Evolutionary conservation across 2,329 filamentous ascomycete species (phyloP), one percentile per base, ranked within the genome.

Genomic region (Monilinia fructicola): DNA sequence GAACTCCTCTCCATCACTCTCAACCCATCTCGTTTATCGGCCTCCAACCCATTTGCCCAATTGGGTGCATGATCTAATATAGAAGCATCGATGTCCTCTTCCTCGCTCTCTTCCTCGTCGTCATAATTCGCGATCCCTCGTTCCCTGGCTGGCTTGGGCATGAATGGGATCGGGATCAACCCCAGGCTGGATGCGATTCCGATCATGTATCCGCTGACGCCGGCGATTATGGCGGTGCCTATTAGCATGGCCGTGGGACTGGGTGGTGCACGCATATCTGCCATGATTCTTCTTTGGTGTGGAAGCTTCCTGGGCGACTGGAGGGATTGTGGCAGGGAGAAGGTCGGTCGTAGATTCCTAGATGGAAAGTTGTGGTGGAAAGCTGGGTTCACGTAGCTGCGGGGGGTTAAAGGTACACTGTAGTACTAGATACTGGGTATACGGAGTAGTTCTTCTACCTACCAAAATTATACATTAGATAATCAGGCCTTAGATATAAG

Each of bases 171-270:
- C 23, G 87, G 83, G 79, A 93, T 93, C 68, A 96, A 80, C 69
- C 91, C 92, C 18, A 97, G 84, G 48, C 85, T 85, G 26, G 85
- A 83, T 23, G 83, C 87, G 67, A 96, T 80, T 70, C 92, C 93
- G 26, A 97, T 84, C 66, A 93, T 86, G 79, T 94, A 96, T 73
- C 93, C 93, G 1, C 87, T 85, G 64, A 95, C 77, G 71, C 91
- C 87, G 69, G 89, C 85, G 66, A 94, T 80, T 69, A 96, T 84
- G 70, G 88, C 88, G 23, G 91, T 93, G 65, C 88, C 87, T 69
- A 94, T 80, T 55, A 93, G 81, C 67, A 93, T 82, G 68, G 86
- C 84, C 12, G 72, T 26, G 3, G 72, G 70, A 0, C 73, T 72
- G 7, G 75, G 75, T 9, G 71, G 70, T 46, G 70, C 31, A 18